phyloP scores from a whole-genome alignment of 306 rosid species.

The Senna tora region DNA sequence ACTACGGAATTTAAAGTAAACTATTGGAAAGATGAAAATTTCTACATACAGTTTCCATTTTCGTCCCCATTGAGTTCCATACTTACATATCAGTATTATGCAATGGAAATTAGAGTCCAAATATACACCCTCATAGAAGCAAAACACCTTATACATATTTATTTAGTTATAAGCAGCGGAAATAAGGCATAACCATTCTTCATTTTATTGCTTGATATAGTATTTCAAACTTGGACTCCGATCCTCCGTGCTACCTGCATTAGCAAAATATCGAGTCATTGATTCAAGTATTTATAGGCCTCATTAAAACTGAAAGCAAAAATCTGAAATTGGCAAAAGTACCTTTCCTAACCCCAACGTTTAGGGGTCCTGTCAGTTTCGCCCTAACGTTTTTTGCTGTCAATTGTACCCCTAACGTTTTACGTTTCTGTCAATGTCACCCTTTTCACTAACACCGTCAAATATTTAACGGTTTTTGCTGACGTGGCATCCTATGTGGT shows the following conservation, averaged over 20 bases:
- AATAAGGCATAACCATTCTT: slow-evolving; percentile 29
- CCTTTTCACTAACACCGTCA: no score
- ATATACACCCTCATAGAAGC: slow-evolving; percentile 32
- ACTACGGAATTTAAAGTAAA: not conserved
- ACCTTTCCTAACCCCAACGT: no score
- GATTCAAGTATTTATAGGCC: not conserved
- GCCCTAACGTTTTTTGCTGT: no score
- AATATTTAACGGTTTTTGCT: no score
- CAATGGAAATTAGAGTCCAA: not conserved
- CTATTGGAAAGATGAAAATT: slow-evolving; percentile 11
- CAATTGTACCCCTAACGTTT: no score
- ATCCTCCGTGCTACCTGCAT: slow-evolving; percentile 81
- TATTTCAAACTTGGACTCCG: slow-evolving; percentile 57
- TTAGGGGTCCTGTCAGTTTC: no score
- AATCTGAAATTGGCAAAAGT: not conserved
- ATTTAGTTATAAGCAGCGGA: not conserved
- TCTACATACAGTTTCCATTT: slow-evolving; percentile 27
- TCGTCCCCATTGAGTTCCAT: slow-evolving; percentile 3
- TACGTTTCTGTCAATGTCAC: no score
- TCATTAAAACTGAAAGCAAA: not conserved
- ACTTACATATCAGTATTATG: slow-evolving; percentile 18
- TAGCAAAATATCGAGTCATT: slow-evolving; percentile 31
- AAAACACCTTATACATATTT: slow-evolving; percentile 33
- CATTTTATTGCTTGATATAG: slow-evolving; percentile 30
- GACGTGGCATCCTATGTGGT: no score